phyloP scores from a whole-genome alignment of 768 basidiomycete genomes.

The Nidularia pulvinata region DNA sequence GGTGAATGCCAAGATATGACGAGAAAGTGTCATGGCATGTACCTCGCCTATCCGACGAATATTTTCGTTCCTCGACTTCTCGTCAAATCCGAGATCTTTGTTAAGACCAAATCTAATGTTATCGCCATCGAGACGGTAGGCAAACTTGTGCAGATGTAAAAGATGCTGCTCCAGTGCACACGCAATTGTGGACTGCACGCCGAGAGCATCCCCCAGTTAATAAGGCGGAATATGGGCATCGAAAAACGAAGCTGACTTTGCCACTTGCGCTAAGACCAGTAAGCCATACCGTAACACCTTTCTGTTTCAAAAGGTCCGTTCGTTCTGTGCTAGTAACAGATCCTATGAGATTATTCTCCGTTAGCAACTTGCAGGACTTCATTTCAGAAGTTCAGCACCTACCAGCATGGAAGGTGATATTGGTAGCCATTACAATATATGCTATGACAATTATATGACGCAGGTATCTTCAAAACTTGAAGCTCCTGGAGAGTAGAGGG shows the following conservation, averaged over 20 bases:
- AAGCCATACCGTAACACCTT: slow-evolving; percentile 93
- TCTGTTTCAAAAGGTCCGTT: slow-evolving; percentile 65
- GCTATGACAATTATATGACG: background rate
- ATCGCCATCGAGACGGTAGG: slow-evolving; percentile 95
- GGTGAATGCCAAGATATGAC: background rate
- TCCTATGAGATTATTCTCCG: slow-evolving; percentile 38
- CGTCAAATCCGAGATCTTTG: slow-evolving; percentile 94
- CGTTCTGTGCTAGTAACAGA: slow-evolving; percentile 75
- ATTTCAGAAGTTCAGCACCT: background rate
- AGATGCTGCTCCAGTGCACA: slow-evolving; percentile 97
- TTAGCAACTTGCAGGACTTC: too few relatives aligned
- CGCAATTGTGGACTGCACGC: slow-evolving; percentile 86
- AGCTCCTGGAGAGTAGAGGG: too few relatives aligned
- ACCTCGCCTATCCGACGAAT: slow-evolving; percentile 98
- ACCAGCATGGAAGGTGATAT: slow-evolving; percentile 76
- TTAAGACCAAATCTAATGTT: slow-evolving; percentile 96
- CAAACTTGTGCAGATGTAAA: slow-evolving; percentile 80
- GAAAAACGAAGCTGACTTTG: slow-evolving; percentile 54
- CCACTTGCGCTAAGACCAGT: slow-evolving; percentile 96
- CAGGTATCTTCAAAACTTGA: too few relatives aligned
- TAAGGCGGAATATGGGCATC: background rate
- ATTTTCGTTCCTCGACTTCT: slow-evolving; percentile 91
- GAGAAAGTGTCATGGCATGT: slow-evolving; percentile 7
- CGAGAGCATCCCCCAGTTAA: background rate
- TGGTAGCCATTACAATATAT: slow-evolving; percentile 34